A percentile compares a stretch with the other conserved stretches of the same genome.
Conservation (phyloP, 805 yeast species). For the Ogataea ramenticola region DNA sequence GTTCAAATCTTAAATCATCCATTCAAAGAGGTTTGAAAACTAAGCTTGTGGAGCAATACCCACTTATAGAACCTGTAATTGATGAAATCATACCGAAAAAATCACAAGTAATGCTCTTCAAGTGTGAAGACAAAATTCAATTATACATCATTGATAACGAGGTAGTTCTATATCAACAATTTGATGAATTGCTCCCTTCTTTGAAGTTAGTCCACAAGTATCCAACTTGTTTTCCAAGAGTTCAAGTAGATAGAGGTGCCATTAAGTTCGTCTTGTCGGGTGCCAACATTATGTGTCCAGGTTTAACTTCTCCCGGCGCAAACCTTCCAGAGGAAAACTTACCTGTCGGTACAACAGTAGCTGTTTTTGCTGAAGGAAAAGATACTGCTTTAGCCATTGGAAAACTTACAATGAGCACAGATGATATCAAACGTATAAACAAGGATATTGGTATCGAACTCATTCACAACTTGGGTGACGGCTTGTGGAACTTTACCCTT, state of each 20-base stretch:
- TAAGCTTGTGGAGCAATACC: slow-evolving; percentile 67
- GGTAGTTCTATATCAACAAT: slow-evolving; percentile 73
- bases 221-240: slow-evolving; percentile 77
- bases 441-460: slow-evolving; percentile 89
- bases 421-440: slow-evolving; percentile 73
- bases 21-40: slow-evolving; percentile 85
- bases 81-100: slow-evolving; percentile 87
- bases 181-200: slow-evolving; percentile 71
- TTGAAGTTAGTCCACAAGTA: slow-evolving; percentile 71
- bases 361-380: slow-evolving; percentile 88
- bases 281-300: slow-evolving; percentile 96
- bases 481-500: slow-evolving; percentile 63
- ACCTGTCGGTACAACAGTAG: slow-evolving; percentile 64
- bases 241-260: slow-evolving; percentile 93
- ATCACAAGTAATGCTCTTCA: slow-evolving; percentile 68
- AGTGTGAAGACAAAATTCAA: slow-evolving; percentile 86
- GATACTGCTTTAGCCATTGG: slow-evolving; percentile 89
- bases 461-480: slow-evolving; percentile 81
- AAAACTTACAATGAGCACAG: slow-evolving; percentile 79
- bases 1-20: slow-evolving; percentile 88
- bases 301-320: slow-evolving; percentile 83
- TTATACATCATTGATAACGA: slow-evolving; percentile 67
- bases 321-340: slow-evolving; percentile 66
- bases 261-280: slow-evolving; percentile 93
- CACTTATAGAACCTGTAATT: slow-evolving; percentile 64